phyloP scores from a whole-genome alignment of 345 rosid genomes.

The Heritiera fomes region DNA sequence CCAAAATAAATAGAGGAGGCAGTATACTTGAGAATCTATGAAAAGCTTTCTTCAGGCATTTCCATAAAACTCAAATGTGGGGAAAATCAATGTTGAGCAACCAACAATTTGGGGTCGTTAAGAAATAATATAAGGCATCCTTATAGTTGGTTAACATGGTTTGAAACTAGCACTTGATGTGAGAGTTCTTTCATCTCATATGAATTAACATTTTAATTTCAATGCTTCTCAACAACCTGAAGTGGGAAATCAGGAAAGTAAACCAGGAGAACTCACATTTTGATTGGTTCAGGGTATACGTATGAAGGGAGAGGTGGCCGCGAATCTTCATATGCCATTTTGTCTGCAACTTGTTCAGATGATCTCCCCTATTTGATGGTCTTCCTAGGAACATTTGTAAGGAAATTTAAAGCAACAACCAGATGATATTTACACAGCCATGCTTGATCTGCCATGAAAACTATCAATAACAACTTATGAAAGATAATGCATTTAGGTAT shows the following conservation, averaged over 20 bases:
- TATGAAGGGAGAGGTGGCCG: slow-evolving; percentile 53
- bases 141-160: too few species aligned
- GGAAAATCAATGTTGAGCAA: too few species aligned
- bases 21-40: too few species aligned
- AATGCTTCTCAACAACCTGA: background rate
- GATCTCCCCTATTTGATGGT: slow-evolving; percentile 44
- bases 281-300: slow-evolving; percentile 49
- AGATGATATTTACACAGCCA: background rate
- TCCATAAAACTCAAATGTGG: too few species aligned
- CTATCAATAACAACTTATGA: background rate
- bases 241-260: slow-evolving; percentile 4
- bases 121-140: too few species aligned
- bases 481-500: slow-evolving; percentile 3
- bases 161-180: background rate
- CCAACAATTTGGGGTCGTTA: too few species aligned
- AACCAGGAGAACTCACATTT: slow-evolving; percentile 38
- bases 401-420: slow-evolving; percentile 15
- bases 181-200: background rate
- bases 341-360: slow-evolving; percentile 62
- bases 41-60: too few species aligned
- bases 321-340: slow-evolving; percentile 58
- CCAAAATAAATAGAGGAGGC: too few species aligned
- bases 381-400: slow-evolving; percentile 59
- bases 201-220: background rate
- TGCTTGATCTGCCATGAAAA: slow-evolving; percentile 12